Base-by-base conservation (phyloP, 768 basidiomycete species). In the Hygrocybe punicea region DNA sequence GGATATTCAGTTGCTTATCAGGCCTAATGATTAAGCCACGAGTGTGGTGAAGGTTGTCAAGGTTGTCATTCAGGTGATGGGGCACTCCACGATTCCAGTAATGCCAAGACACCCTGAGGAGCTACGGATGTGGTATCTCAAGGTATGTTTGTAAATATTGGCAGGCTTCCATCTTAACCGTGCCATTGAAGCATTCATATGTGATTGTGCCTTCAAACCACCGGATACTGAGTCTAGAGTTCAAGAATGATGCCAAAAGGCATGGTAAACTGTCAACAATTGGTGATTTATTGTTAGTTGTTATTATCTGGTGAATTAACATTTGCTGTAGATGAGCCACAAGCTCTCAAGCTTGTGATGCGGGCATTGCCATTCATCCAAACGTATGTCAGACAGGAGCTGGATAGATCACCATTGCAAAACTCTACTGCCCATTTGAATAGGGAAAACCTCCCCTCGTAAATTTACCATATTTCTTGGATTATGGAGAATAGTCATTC, bases 41-140 rank as follows among this genome's bases (percentile, higher is more conserved):
- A 81, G 78, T 51, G 79, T 89, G 54, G 83, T 84, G 71, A 82
- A 76, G 62, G 72, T 72, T 35, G 88, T 93, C 21, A 84, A 81
- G 59, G 84, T 82, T 3, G 79, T 95, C 4, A 77, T 94, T 35
- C 91, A 94, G 65, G 84, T 97, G 21, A 80, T 91, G 13, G 91
- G 91, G 10, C 77, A 81, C 47, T 78, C 81, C 46, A 80, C 73
- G 48, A 69, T 81, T 49, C 87, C 86, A 0, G 58, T 76, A 24
- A 75, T 77, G 37, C 85, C 86, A 17, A 77, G 77, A 59, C 77
- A 84, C 50, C 68, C 79, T 9, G 80, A 83, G 10, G 82, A 79
- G 10, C 76, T 87, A 25, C 76, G 82, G 39, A 63, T 70, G 16
- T 96, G 93, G 93, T 95, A 92, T 74, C 75, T 76, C 57, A 76